Base-by-base conservation (phyloP, 257 asterid genomes). In the Solanum medicagineum region DNA sequence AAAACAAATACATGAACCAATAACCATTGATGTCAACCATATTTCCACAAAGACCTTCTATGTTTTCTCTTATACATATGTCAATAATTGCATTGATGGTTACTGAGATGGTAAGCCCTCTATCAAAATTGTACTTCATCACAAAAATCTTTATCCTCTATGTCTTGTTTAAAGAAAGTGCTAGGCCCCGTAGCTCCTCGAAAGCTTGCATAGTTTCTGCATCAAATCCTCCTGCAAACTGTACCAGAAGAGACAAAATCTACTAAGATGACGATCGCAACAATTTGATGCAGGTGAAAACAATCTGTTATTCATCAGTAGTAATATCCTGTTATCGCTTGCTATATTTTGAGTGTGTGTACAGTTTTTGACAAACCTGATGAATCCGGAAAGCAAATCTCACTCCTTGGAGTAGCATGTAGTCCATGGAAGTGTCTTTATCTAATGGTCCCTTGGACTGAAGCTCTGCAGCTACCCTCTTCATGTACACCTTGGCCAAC, bases 181-280 rank as follows among this genome's bases (percentile, higher is more conserved):
- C 95, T 79, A 95, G 93, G 87, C 92, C 93, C 60, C 98, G 92
- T 54, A 95, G 97, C 90, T 94, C 98, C 93, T 95, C 99, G 81
- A 95, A 95, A 14, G 98, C 97, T 55, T 91, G 95, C 99, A 95
- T 95, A 3, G 98, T 95, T 86, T 95, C 99, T 1, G 95, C 92
- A 89, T 95, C 99, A 88, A 95, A 94, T 66, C 99, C 99, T 91
- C 99, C 98, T 7, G 99, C 99, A 90, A 95, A 95, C 98, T 95
- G 98, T 90, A 85, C 77, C 59, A 81, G 63, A 85, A 10, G 22
- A 44, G 56, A 24, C 20, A 62, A 14, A 57, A 22, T 2, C n/a
- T 83, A 26, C 49, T 66, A 51, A 22, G 40, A 80, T 47, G 20
- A 15, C 29, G 68, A 19, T 17, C n/a, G 17, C 49, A 68, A 32